Evolutionary conservation across 1,284 basidiomycete species (phyloP).

Genomic region (Lentinula novae-zelandiae): DNA sequence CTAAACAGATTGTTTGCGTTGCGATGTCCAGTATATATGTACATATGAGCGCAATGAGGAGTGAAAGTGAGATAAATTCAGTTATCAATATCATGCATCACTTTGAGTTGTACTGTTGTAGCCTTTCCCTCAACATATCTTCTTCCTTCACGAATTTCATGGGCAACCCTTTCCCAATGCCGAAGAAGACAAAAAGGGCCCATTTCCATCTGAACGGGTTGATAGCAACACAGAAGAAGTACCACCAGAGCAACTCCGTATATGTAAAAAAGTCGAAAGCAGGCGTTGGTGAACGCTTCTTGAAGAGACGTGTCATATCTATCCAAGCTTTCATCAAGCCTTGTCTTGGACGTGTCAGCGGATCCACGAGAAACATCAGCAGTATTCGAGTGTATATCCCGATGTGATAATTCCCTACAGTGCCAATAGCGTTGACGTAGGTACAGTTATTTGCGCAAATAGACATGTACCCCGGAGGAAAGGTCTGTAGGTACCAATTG

Average conservation of each 20-base stretch:
- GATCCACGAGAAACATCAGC: conserved; percentile 54
- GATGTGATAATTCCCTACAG: conserved; percentile 19
- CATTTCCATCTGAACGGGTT: conserved; percentile 19
- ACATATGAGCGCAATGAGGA: not conserved
- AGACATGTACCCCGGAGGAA: conserved; percentile 57
- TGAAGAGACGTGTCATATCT: conserved; percentile 55
- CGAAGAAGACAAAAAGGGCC: conserved; percentile 17
- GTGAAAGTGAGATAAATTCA: not conserved
- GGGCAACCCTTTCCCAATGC: conserved; percentile 13
- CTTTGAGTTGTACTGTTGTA: not conserved
- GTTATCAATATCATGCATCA: not conserved
- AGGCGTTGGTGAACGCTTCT: conserved; percentile 24
- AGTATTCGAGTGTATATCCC: conserved; percentile 51
- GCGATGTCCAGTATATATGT: not conserved
- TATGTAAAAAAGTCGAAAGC: conserved; percentile 63
- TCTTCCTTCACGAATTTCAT: conserved; percentile 13
- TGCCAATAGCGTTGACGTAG: conserved; percentile 50
- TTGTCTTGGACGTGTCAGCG: conserved; percentile 43
- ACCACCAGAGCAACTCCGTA: conserved; percentile 40
- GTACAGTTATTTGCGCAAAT: conserved; percentile 57
- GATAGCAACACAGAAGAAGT: conserved; percentile 16
- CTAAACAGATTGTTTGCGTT: too few species aligned
- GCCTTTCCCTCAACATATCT: conserved; percentile 10
- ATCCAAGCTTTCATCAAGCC: conserved; percentile 67
- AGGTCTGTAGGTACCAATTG: conserved; percentile 62